Conservation (phyloP, 2,329 filamentous ascomycete genomes). For the Paradendryphiella salina region DNA sequence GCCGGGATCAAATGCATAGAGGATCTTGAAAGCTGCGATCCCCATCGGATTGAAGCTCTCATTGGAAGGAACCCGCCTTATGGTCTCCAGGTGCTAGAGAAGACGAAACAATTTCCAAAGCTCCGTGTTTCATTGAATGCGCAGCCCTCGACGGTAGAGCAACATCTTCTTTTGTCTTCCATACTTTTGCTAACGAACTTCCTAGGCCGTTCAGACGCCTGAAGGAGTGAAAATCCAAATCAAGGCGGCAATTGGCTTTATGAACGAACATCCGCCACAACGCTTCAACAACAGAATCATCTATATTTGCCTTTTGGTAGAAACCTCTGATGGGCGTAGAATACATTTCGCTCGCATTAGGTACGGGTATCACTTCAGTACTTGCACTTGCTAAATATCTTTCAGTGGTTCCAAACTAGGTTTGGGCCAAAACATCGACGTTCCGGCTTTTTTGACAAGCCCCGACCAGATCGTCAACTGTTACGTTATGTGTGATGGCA, state of each 20-base stretch:
- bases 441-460: conserved; percentile 60
- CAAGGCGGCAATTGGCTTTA: conserved; percentile 69
- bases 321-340: conserved; percentile 69
- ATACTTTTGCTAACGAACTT: background rate
- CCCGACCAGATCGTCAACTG: conserved; percentile 65
- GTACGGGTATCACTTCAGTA: conserved; percentile 38
- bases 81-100: conserved; percentile 69
- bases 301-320: conserved; percentile 73
- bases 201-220: conserved; percentile 27
- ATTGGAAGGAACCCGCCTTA: conserved; percentile 82
- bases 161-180: background rate
- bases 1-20: conserved; percentile 73
- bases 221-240: conserved; percentile 62
- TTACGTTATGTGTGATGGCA: conserved; percentile 80
- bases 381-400: conserved; percentile 18
- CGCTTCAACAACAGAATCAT: conserved; percentile 67
- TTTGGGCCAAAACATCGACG: conserved; percentile 63
- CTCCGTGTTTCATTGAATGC: conserved; percentile 60
- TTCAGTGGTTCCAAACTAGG: conserved; percentile 67
- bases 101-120: conserved; percentile 72
- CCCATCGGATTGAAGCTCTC: conserved; percentile 74
- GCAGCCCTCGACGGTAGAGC: conserved; percentile 49
- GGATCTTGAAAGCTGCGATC: conserved; percentile 67
- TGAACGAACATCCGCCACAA: conserved; percentile 65
- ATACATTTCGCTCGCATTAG: conserved; percentile 68